These are phyloP conservation scores for Colletotrichum orbiculare DNA, from an alignment of 2,329 filamentous ascomycete species.

Conservation along the genomic window DNA sequence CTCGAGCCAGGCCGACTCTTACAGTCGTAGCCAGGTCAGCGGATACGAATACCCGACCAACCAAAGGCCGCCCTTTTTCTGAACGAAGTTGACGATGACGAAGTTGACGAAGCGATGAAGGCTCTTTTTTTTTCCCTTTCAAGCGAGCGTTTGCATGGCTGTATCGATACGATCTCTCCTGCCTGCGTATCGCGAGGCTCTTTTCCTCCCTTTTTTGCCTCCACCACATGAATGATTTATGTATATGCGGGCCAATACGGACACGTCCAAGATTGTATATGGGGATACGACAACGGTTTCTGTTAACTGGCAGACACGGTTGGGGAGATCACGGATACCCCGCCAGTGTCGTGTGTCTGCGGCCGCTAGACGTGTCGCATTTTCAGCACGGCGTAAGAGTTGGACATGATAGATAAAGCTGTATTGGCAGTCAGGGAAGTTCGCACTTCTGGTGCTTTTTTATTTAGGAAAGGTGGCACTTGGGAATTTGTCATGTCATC, in stretches of 20 bases:
- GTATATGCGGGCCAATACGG: constrained; percentile 17
- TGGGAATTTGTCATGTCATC: constrained; percentile 26
- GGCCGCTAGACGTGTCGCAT: constrained; percentile 18
- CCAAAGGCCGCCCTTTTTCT: constrained; percentile 31
- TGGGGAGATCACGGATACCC: constrained; percentile 38
- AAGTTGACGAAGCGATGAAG: constrained; percentile 34
- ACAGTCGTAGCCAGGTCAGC: constrained; percentile 42
- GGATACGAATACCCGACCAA: constrained; percentile 37
- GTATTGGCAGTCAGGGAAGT: constrained; percentile 34
- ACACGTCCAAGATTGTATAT: constrained; percentile 11
- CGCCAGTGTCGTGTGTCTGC: constrained; percentile 36
- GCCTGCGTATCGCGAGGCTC: constrained; percentile 37
- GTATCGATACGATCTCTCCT: constrained; percentile 38
- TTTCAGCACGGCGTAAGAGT: constrained; percentile 18
- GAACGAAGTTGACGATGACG: constrained; percentile 33
- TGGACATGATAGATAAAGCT: constrained; percentile 34
- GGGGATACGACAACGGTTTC: constrained; percentile 22
- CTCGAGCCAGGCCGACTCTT: constrained; percentile 63
- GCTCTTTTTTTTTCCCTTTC: constrained; percentile 39
- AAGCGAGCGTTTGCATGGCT: constrained; percentile 34
- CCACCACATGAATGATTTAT: constrained; percentile 37
- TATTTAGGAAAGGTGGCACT: constrained; percentile 15
- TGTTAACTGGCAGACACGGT: constrained; percentile 27
- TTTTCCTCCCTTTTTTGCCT: constrained; percentile 29
- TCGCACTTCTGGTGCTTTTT: constrained; percentile 34